A percentile compares a stretch with the other conserved stretches of the same genome.
Conservation (phyloP, 805 yeast species). For the Komagataella ulmi region DNA sequence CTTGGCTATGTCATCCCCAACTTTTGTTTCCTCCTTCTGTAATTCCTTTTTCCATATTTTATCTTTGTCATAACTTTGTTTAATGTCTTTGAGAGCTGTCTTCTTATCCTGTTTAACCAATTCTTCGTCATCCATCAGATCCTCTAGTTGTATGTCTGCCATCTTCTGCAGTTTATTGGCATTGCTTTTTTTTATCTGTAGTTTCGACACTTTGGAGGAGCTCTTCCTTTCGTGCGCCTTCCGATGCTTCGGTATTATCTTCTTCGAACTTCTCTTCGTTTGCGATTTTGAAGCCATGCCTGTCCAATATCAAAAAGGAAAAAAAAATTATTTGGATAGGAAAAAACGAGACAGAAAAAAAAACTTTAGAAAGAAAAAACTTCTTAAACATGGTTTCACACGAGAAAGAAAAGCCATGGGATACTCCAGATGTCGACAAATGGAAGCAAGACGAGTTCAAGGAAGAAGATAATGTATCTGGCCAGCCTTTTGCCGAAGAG, state of each 20-base stretch:
- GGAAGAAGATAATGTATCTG: constrained; percentile 80
- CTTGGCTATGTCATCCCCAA: constrained; percentile 26
- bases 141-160: neutral
- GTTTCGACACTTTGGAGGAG: neutral
- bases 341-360: neutral
- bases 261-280: constrained; percentile 9
- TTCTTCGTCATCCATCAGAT: neutral
- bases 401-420: constrained; percentile 96
- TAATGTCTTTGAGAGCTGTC: constrained; percentile 22
- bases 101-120: constrained; percentile 6
- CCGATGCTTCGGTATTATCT: constrained; percentile 6
- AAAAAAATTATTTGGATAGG: neutral
- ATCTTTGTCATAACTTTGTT: constrained; percentile 26
- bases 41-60: constrained; percentile 10
- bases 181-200: neutral
- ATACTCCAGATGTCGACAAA: constrained; percentile 85
- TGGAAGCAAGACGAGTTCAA: constrained; percentile 85
- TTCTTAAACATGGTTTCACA: constrained; percentile 26
- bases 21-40: constrained; percentile 15
- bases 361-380: neutral
- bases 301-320: neutral
- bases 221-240: constrained; percentile 1
- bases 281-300: constrained; percentile 1
- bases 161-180: neutral
- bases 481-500: constrained; percentile 88